Percentiles rank a stretch among this genome's conserved stretches.
phyloP scores from a whole-genome alignment of 495 filamentous ascomycete species.

The Bathelium albidoporum region DNA sequence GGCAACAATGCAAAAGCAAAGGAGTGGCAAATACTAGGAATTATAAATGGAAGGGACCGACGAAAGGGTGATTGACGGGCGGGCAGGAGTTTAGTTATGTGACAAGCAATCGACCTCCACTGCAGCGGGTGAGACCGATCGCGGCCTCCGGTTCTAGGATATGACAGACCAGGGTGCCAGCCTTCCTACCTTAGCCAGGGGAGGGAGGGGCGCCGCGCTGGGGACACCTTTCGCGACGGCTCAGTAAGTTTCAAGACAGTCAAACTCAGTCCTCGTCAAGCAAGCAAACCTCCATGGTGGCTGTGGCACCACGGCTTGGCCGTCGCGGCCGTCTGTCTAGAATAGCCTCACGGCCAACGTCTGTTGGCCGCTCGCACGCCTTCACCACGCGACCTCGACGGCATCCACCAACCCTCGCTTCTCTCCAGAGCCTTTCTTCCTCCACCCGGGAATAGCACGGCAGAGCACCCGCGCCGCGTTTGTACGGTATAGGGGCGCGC shows the following conservation, averaged over 20 bases:
- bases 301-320: background rate
- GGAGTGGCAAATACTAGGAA: background rate
- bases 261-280: background rate
- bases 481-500: background rate
- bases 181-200: too few species aligned
- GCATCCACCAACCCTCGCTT: background rate
- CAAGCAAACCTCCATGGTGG: background rate
- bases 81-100: background rate
- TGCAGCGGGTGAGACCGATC: constrained; percentile 1
- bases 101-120: background rate
- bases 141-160: background rate
- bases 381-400: background rate
- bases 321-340: too few species aligned
- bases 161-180: too few species aligned
- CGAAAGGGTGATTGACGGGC: background rate
- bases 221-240: background rate
- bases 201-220: too few species aligned
- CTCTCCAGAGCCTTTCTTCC: background rate
- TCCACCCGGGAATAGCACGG: background rate
- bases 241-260: background rate
- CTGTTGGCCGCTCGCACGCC: background rate
- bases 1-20: background rate
- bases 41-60: background rate
- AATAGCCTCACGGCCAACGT: background rate
- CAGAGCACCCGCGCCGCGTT: background rate